These are phyloP conservation scores for Ustilago shanxiensis DNA, from an alignment of 1,284 basidiomycete species.

Conservation along the genomic window DNA sequence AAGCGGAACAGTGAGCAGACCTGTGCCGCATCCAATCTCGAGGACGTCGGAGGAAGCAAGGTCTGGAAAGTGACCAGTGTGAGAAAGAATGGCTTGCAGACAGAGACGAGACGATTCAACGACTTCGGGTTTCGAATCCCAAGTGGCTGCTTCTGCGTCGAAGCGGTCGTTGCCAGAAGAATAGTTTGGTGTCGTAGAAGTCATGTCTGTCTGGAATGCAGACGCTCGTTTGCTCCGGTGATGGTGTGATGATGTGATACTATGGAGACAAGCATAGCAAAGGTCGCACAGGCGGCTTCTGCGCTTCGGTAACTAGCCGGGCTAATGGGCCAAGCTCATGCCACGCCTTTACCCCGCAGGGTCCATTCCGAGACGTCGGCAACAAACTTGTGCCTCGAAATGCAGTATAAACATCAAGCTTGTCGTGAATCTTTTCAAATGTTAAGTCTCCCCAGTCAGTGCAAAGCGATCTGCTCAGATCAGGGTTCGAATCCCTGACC, in stretches of 20 bases:
- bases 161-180: conserved; percentile 50
- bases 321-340: too few species aligned
- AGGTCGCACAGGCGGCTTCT: too few species aligned
- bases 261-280: too few species aligned
- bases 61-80: conserved; percentile 4
- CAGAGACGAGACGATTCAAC: conserved; percentile 37
- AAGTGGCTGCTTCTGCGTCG: conserved; percentile 40
- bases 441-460: too few species aligned
- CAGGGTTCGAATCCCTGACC: conserved; percentile 57
- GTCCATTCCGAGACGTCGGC: too few species aligned
- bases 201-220: neutral
- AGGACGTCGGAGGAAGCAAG: conserved; percentile 18
- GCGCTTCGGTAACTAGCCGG: too few species aligned
- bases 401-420: too few species aligned
- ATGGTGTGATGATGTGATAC: too few species aligned
- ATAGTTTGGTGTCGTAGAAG: conserved; percentile 32
- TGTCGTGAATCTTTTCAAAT: too few species aligned
- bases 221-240: too few species aligned
- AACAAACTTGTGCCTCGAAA: too few species aligned
- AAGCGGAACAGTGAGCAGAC: conserved; percentile 39
- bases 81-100: conserved; percentile 26
- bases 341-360: too few species aligned
- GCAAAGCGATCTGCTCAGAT: conserved; percentile 36
- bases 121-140: conserved; percentile 48
- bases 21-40: conserved; percentile 52